These are phyloP conservation scores for Marasmius sp. DNA, from an alignment of 1,284 basidiomycete species.

Conservation along the genomic window DNA sequence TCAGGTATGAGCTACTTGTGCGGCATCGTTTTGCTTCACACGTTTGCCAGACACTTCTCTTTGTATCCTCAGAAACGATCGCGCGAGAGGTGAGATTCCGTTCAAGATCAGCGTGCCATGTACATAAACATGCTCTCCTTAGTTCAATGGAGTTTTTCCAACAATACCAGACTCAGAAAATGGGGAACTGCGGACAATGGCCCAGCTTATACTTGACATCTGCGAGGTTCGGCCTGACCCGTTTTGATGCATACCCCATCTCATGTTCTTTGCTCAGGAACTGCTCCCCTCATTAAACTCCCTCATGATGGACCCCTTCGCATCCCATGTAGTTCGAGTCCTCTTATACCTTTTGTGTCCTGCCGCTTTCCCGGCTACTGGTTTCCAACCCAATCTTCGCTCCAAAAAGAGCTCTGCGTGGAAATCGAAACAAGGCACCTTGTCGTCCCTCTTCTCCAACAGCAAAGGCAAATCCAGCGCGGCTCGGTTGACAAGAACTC, in stretches of 20 bases:
- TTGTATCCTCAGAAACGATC: slow-evolving; percentile 71
- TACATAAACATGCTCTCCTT: neutral
- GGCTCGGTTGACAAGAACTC: slow-evolving; percentile 32
- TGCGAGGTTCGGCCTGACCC: slow-evolving; percentile 54
- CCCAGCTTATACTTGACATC: slow-evolving; percentile 62
- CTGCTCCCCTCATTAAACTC: slow-evolving; percentile 59
- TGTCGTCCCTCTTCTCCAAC: slow-evolving; percentile 68
- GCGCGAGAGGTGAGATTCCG: slow-evolving; percentile 68
- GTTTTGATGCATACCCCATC: neutral
- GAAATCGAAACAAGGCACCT: slow-evolving; percentile 72
- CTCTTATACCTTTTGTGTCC: slow-evolving; percentile 76
- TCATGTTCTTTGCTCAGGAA: slow-evolving; percentile 49
- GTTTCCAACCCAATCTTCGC: slow-evolving; percentile 46
- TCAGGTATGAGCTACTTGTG: slow-evolving; percentile 66
- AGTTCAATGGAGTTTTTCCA: slow-evolving; percentile 69
- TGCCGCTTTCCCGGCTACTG: slow-evolving; percentile 36
- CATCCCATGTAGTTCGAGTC: slow-evolving; percentile 83
- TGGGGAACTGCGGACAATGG: slow-evolving; percentile 75
- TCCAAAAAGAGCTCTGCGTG: slow-evolving; percentile 79
- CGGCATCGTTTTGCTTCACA: slow-evolving; percentile 89
- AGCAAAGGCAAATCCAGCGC: slow-evolving; percentile 42
- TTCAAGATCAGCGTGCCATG: neutral
- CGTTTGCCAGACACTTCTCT: slow-evolving; percentile 87
- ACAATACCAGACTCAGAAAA: slow-evolving; percentile 46
- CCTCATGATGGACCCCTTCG: slow-evolving; percentile 81